Conservation (phyloP, 495 filamentous ascomycete genomes). For the Aspergillus egyptiacus region DNA sequence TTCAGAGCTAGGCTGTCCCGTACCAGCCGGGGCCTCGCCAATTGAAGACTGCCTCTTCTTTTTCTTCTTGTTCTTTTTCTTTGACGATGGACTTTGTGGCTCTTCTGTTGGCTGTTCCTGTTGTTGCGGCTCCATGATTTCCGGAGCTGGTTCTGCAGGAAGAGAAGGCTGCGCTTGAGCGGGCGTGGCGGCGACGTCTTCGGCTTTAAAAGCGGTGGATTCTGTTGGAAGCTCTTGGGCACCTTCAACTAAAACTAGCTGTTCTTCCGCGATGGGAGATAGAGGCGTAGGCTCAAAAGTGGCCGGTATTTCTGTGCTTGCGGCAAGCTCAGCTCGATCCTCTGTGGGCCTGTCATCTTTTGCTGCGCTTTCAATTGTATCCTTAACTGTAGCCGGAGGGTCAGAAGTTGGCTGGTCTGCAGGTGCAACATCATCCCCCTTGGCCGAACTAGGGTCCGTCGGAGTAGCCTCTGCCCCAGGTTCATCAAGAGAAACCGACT, state of each 20-base stretch:
- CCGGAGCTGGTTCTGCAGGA: background rate
- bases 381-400: background rate
- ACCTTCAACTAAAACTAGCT: slow-evolving; percentile 1
- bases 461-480: slow-evolving; percentile 4
- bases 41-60: slow-evolving; percentile 29
- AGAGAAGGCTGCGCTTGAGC: background rate
- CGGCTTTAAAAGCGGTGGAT: slow-evolving; percentile 21
- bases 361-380: background rate
- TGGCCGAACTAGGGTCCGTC: too few relatives aligned
- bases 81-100: slow-evolving; percentile 17
- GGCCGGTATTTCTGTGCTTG: background rate
- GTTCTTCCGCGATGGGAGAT: slow-evolving; percentile 2
- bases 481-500: slow-evolving; percentile 21
- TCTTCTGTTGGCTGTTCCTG: slow-evolving; percentile 11
- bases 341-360: background rate
- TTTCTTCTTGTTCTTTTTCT: slow-evolving; percentile 39
- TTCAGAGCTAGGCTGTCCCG: slow-evolving; percentile 8
- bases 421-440: slow-evolving; percentile 4
- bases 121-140: background rate
- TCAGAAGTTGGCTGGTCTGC: background rate
- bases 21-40: slow-evolving; percentile 1
- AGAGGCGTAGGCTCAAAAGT: background rate
- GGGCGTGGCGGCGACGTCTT: slow-evolving; percentile 2
- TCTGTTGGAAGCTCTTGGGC: slow-evolving; percentile 13
- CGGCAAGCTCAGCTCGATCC: background rate